Evolutionary conservation across 1,139 yeast species (phyloP).

Genomic region (Magnusiomyces sp.): DNA sequence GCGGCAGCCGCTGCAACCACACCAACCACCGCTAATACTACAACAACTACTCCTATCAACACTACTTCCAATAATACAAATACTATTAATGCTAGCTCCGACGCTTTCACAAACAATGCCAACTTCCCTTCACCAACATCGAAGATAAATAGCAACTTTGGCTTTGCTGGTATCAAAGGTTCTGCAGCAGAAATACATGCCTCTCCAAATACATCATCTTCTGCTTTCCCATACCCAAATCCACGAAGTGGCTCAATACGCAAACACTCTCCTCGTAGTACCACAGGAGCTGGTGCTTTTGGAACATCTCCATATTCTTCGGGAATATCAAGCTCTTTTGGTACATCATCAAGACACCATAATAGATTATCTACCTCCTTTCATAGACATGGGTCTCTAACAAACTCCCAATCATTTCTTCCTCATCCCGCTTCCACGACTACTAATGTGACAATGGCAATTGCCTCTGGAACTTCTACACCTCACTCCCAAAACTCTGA

Average conservation of each 20-base stretch:
- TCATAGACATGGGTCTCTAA: conserved; percentile 1
- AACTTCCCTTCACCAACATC: conserved; percentile 1
- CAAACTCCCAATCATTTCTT: conserved; percentile 18
- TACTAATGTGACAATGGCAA: conserved; percentile 26
- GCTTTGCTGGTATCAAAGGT: not conserved
- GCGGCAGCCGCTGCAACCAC: conserved; percentile 26
- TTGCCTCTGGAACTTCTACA: conserved; percentile 19
- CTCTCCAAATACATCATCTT: conserved; percentile 2
- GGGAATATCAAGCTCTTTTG: conserved; percentile 16
- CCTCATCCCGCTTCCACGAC: conserved; percentile 26
- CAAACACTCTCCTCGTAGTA: conserved; percentile 8
- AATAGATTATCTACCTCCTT: conserved; percentile 5
- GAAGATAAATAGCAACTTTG: conserved; percentile 1
- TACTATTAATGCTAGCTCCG: too few species aligned
- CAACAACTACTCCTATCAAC: conserved; percentile 8
- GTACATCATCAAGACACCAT: conserved; percentile 9
- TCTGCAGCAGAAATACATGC: conserved; percentile 2
- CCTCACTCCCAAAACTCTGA: conserved; percentile 2
- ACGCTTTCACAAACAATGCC: conserved; percentile 5
- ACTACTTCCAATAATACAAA: conserved; percentile 2
- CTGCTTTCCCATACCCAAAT: conserved; percentile 19
- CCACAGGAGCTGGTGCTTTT: conserved; percentile 9
- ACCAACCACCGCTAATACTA: conserved; percentile 10
- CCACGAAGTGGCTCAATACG: conserved; percentile 15
- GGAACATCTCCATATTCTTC: conserved; percentile 14